Evolutionary conservation across 2,329 filamentous ascomycete species (phyloP), one percentile per base, ranked within the genome.

Genomic region (Colletotrichum somersetense): DNA sequence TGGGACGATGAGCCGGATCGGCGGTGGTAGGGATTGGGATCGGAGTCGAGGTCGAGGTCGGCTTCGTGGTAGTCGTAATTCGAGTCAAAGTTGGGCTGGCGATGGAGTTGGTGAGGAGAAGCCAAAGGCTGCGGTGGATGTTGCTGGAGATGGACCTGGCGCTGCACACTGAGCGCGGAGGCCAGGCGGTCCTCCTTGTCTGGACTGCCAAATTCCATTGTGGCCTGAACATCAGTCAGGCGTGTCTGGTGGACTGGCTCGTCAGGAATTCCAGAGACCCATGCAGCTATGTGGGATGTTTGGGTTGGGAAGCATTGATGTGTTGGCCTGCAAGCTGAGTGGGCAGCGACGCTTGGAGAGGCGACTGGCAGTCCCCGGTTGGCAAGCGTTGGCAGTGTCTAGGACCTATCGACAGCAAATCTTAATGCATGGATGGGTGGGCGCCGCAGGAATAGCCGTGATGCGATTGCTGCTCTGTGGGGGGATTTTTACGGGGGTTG

Each of bases 131-230:
- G 67, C 62, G 52, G 35, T 62, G 58, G 71, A 38, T 77, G 74
- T 67, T 77, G 74, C 73, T 76, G 77, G 62, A 77, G 80, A 72
- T 76, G 75, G 46, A 40, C 46, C 71, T 78, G 78, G 48, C 74
- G 74, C 59, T 67, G 55, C 33, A 48, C 62, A 78, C 74, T 73
- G 77, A 80, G 75, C 77, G 57, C 67, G 66, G 71, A 50, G 64
- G 64, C 67, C 77, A 77, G 77, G 77, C 78, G 79, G 78, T 81
- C 81, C 78, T 83, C 82, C 78, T 84, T 81, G 79, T 85, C 80
- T 81, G 79, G 81, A 79, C 80, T 81, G 79, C 79, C 81, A 78
- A 79, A 80, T 81, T 87, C 85, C 85, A 87, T 88, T 81, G 82
- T 85, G 79, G 80, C 80, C 79, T 80, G 80, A 80, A 80, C 83